Evolutionary conservation across 345 rosid species (phyloP).

Genomic region (Populus tremula): DNA sequence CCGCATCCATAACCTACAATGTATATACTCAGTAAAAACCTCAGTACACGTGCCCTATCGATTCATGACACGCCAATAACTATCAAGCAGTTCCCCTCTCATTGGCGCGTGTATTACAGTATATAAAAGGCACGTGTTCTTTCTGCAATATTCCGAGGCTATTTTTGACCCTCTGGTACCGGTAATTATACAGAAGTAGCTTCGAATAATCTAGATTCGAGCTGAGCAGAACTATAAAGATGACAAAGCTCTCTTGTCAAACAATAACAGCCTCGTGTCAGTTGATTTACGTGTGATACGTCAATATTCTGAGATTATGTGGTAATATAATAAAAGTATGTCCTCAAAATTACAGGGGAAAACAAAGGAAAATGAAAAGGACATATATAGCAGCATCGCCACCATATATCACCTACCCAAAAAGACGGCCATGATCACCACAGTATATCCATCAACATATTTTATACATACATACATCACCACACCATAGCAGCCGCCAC

Average conservation of each 20-base stretch:
- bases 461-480: constrained; percentile 1
- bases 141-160: not conserved
- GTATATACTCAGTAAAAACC: not conserved
- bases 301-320: not conserved
- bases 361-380: not conserved
- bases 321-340: not conserved
- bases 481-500: constrained; percentile 30
- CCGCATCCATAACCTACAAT: no score
- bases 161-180: no score
- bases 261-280: no score
- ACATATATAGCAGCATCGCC: not conserved
- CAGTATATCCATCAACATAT: constrained; percentile 20
- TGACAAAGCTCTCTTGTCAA: no score
- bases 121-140: not conserved
- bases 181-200: no score
- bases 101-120: not conserved
- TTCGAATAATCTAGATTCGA: no score
- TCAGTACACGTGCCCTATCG: not conserved
- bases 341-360: not conserved
- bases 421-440: constrained; percentile 13
- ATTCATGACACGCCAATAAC: not conserved
- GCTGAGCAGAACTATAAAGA: no score
- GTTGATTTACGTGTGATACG: no score
- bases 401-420: constrained; percentile 1
- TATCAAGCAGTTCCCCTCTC: not conserved